phyloP scores from a whole-genome alignment of 140 eudicot species.

The Oenanthe javanica region DNA sequence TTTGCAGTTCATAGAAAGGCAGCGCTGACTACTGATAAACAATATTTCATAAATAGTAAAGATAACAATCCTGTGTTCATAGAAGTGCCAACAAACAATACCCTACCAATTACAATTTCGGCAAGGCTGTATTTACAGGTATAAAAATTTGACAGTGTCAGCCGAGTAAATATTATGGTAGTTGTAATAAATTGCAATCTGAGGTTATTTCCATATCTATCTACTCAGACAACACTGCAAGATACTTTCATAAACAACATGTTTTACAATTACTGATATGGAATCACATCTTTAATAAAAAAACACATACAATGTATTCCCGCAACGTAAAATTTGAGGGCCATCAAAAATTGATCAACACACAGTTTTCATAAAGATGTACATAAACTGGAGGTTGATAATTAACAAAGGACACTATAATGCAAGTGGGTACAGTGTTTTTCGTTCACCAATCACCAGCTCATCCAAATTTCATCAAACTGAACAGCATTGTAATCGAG shows the following conservation, averaged over 20 bases:
- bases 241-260: not conserved
- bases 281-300: not conserved
- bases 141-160: not conserved
- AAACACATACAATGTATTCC: not conserved
- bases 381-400: not conserved
- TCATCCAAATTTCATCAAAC: not conserved
- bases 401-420: not conserved
- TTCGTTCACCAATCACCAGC: not conserved
- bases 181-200: not conserved
- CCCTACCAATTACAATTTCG: not conserved
- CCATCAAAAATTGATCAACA: not conserved
- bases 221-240: not conserved
- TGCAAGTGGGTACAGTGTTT: not conserved
- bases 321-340: not conserved
- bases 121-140: not conserved
- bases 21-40: no score
- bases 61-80: no score
- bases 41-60: no score
- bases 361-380: no score
- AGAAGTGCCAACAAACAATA: not conserved
- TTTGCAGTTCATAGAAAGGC: not conserved
- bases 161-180: not conserved
- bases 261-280: not conserved
- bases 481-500: not conserved
- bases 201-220: not conserved